Evolutionary conservation across 2,329 filamentous ascomycete species (phyloP).

Genomic region (Pyrenophora graminea): DNA sequence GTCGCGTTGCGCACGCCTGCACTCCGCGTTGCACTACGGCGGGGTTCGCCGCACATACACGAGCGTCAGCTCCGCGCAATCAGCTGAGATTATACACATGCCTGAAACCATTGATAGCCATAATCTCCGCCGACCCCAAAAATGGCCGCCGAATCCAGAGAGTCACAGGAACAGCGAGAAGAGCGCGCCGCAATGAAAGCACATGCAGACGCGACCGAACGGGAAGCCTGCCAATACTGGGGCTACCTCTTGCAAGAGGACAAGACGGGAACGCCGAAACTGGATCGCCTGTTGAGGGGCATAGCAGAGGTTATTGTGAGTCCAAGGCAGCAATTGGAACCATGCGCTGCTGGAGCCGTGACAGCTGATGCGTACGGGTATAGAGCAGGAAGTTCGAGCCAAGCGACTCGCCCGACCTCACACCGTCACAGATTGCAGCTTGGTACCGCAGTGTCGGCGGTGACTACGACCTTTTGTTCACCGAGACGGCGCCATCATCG

Average conservation of each 20-base stretch:
- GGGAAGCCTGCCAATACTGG: conserved; percentile 56
- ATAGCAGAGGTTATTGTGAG: conserved; percentile 54
- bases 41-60: conserved; percentile 27
- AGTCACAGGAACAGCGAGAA: conserved; percentile 22
- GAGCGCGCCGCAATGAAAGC: conserved; percentile 23
- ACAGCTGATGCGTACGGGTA: conserved; percentile 18
- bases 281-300: conserved; percentile 53
- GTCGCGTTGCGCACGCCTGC: conserved; percentile 14
- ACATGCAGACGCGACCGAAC: conserved; percentile 35
- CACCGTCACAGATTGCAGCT: conserved; percentile 53
- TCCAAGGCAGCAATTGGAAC: conserved; percentile 2
- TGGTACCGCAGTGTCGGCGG: conserved; percentile 56
- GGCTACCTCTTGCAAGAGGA: conserved; percentile 57
- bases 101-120: conserved; percentile 5
- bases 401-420: conserved; percentile 53
- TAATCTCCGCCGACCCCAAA: conserved; percentile 11
- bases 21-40: conserved; percentile 17
- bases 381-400: conserved; percentile 51
- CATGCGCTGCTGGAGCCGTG: neutral
- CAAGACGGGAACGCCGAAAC: conserved; percentile 54
- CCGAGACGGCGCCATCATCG: conserved; percentile 70
- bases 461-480: conserved; percentile 67
- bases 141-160: conserved; percentile 38
- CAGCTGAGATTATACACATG: conserved; percentile 20
- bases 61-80: conserved; percentile 22